phyloP scores from a whole-genome alignment of 2,329 filamentous ascomycete genomes.

The Microcyclospora tardicrescens region DNA sequence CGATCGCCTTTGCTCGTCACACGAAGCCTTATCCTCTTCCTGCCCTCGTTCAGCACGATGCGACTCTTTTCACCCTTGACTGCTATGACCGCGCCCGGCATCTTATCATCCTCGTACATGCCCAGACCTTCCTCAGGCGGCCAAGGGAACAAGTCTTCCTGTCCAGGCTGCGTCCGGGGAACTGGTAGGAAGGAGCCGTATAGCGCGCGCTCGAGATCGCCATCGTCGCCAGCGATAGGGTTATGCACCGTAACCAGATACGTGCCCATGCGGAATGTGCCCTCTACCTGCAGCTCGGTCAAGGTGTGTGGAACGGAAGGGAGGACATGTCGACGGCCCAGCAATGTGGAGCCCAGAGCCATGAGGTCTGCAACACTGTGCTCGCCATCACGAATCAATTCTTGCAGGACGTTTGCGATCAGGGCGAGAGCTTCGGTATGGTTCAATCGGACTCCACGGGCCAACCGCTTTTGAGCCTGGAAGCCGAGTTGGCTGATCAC shows the following conservation, averaged over 20 bases:
- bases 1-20: slow-evolving; percentile 81
- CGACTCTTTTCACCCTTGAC: slow-evolving; percentile 49
- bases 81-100: slow-evolving; percentile 68
- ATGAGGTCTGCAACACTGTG: slow-evolving; percentile 90
- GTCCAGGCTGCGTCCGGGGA: slow-evolving; percentile 39
- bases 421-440: slow-evolving; percentile 75
- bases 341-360: slow-evolving; percentile 79
- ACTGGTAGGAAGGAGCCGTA: slow-evolving; percentile 86
- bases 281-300: slow-evolving; percentile 80
- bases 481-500: slow-evolving; percentile 78
- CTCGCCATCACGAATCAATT: slow-evolving; percentile 92
- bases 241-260: slow-evolving; percentile 92
- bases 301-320: slow-evolving; percentile 70
- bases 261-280: slow-evolving; percentile 79
- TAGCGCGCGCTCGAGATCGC: slow-evolving; percentile 70
- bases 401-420: slow-evolving; percentile 81
- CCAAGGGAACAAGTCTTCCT: slow-evolving; percentile 47
- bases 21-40: slow-evolving; percentile 58
- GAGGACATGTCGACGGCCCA: slow-evolving; percentile 81
- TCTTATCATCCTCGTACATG: slow-evolving; percentile 51
- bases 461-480: slow-evolving; percentile 76
- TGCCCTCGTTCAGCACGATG: slow-evolving; percentile 59
- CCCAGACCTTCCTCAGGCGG: slow-evolving; percentile 41
- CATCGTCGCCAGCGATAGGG: slow-evolving; percentile 74
- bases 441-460: slow-evolving; percentile 77